Evolutionary conservation across 345 rosid genomes (phyloP).

Genomic region (Dipteronia sinensis): DNA sequence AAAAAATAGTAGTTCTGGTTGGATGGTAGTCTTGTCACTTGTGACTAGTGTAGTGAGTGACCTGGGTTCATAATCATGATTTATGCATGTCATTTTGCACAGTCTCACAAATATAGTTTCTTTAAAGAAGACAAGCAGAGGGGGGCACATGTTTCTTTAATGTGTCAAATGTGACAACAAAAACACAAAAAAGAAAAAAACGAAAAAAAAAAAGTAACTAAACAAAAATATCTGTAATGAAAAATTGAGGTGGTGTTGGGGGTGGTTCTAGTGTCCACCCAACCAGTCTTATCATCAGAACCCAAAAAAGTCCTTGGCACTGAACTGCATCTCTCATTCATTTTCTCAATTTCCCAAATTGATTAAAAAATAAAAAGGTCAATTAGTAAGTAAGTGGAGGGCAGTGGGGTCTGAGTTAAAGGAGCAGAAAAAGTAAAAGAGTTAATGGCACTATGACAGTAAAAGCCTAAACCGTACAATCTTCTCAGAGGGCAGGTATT

Average conservation of each 20-base stretch:
- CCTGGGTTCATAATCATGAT: too few relatives aligned
- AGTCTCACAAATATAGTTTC: not conserved
- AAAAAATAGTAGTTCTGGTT: not conserved
- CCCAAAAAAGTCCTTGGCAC: slow-evolving; percentile 16
- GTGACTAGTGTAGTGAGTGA: too few relatives aligned
- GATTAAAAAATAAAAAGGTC: slow-evolving; percentile 48
- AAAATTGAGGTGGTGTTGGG: not conserved
- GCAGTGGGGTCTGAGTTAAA: slow-evolving; percentile 33
- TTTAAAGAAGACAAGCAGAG: slow-evolving; percentile 20
- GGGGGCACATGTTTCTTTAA: slow-evolving; percentile 5
- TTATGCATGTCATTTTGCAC: not conserved
- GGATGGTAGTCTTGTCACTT: not conserved
- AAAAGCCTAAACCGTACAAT: slow-evolving; percentile 50
- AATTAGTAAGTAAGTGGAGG: slow-evolving; percentile 38
- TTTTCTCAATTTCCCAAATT: slow-evolving; percentile 39
- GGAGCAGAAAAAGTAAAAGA: slow-evolving; percentile 49
- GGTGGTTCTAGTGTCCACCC: not conserved
- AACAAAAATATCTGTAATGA: not conserved
- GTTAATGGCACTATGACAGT: slow-evolving; percentile 40
- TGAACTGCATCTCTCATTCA: slow-evolving; percentile 8
- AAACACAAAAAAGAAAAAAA: not conserved
- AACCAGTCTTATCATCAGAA: slow-evolving; percentile 15
- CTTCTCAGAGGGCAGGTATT: slow-evolving; percentile 31
- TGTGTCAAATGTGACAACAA: not conserved
- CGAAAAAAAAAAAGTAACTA: not conserved